Conservation (phyloP, 768 basidiomycete genomes). For the Mycena polygramma region DNA sequence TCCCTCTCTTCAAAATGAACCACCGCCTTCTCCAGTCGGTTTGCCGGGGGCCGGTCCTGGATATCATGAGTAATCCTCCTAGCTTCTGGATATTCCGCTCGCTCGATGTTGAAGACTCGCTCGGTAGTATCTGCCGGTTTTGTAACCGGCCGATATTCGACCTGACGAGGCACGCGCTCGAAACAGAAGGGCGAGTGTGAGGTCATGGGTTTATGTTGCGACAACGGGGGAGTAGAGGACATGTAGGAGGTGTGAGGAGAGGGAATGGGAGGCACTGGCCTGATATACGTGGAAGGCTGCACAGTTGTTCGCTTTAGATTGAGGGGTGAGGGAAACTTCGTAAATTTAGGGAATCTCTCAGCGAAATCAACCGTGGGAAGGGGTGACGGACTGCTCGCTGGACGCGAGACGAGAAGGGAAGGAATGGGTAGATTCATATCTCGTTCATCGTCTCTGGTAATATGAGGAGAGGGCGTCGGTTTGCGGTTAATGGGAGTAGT, state of each 20-base stretch:
- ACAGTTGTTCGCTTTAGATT: not conserved
- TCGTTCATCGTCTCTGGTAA: not conserved
- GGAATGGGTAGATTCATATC: not conserved
- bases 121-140: not conserved
- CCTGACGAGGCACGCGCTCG: not conserved
- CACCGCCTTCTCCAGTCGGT: not conserved
- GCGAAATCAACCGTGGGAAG: not conserved
- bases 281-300: not conserved
- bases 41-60: not conserved
- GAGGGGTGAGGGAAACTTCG: slow-evolving; percentile 6
- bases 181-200: slow-evolving; percentile 4
- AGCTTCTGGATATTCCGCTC: not conserved
- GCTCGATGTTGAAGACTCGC: slow-evolving; percentile 7
- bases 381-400: not conserved
- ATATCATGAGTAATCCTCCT: not conserved
- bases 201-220: not conserved
- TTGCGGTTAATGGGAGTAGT: not conserved
- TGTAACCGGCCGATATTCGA: not conserved
- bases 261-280: not conserved
- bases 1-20: not conserved
- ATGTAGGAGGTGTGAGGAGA: not conserved
- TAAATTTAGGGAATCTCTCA: slow-evolving; percentile 5
- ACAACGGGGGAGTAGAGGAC: not conserved
- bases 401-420: not conserved
- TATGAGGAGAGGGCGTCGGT: not conserved